Evolutionary conservation across 257 asterid genomes (phyloP), one percentile per base, ranked within the genome.

Genomic region (Solanum piurae): DNA sequence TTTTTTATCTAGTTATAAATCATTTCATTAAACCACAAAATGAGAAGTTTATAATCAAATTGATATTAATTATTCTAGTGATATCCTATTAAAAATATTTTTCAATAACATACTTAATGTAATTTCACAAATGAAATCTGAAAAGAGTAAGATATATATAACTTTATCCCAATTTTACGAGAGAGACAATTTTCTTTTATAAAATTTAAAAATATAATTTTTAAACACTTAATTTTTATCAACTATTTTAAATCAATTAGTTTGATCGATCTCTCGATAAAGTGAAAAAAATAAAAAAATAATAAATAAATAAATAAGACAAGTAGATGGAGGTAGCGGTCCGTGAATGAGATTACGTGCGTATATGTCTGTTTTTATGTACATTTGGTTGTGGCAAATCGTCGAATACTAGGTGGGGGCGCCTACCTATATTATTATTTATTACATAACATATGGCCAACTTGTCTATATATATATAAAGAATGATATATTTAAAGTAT

Each of bases 341-440:
- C 36, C 36, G 84, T 40, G 14, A 76, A 77, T 42, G 64, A 42
- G 37, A 74, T 42, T 25, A 77, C 84, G 64, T 77, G 62, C 37
- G 9, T 25, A n/a, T 40, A 79, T 25, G 37, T 77, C 36, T 77
- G 66, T 21, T 55, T 55, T 40, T 44, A 13, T 42, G 62, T 42
- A 44, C 64, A 44, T 14, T 79, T 79, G 25, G 84, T 44, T 79
- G 84, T 79, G 84, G 64, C 84, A 42, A 77, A 77, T 42, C 38
- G 84, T 77, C 1, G 25, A 42, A 25, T 14, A 77, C 38, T 42
- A 44, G 64, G 62, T 77, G 25, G 84, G 23, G 23, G 31, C 33
- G 3, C 34, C 34, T 76, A 76, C 34, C 21, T 38, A 68, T 68
- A 13, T 68, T 60, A 21, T 36, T 46, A 13, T 44, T 44, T 44